These are phyloP conservation scores for Paramecium octaurelia DNA, from an alignment of 73 alveolate species.

Conservation along the genomic window DNA sequence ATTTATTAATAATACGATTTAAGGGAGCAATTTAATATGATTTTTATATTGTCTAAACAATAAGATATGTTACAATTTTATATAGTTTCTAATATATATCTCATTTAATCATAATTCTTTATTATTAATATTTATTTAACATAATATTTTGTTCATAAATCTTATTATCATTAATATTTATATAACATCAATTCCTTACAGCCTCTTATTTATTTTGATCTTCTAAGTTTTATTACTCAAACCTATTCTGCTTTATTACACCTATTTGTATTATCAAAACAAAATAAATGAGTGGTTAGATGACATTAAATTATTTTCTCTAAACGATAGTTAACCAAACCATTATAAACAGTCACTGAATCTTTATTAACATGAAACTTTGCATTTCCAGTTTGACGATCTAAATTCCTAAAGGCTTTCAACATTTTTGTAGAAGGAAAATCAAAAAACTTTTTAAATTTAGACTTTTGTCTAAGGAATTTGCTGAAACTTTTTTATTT, in stretches of 20 bases:
- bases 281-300: background rate
- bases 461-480: background rate
- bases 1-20: background rate
- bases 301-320: background rate
- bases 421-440: background rate
- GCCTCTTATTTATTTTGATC: background rate
- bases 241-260: background rate
- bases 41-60: background rate
- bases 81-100: background rate
- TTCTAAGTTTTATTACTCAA: slow-evolving; percentile 1
- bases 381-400: background rate
- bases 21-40: background rate
- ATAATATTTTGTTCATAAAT: background rate
- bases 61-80: background rate
- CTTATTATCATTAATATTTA: background rate
- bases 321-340: background rate
- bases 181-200: background rate
- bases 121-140: too few relatives aligned
- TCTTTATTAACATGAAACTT: background rate
- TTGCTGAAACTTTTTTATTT: background rate
- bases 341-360: background rate
- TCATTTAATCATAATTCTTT: background rate
- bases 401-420: background rate
- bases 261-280: background rate
- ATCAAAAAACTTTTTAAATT: slow-evolving; percentile 10